Evolutionary conservation across 176 grass and related monocot genomes (phyloP).

Genomic region (Leersia perrieri): DNA sequence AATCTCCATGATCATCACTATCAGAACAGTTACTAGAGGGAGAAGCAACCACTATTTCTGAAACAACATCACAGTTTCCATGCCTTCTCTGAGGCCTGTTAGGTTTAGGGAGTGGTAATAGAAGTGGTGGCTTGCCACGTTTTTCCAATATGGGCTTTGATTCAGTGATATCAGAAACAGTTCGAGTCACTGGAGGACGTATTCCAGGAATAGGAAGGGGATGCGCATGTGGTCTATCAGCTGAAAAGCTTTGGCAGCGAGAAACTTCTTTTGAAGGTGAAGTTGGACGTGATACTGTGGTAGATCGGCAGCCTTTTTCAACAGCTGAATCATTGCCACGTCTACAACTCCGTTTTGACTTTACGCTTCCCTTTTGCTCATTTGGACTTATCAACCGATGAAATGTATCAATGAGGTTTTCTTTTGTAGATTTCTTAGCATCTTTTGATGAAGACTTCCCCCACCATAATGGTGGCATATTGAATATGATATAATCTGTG

Average conservation of each 20-base stretch:
- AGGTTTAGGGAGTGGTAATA: slow-evolving; percentile 75
- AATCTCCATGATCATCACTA: slow-evolving; percentile 74
- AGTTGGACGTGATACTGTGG: slow-evolving; percentile 78
- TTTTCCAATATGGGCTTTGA: slow-evolving; percentile 84
- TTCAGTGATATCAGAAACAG: slow-evolving; percentile 66
- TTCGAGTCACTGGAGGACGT: slow-evolving; percentile 46
- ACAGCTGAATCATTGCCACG: slow-evolving; percentile 42
- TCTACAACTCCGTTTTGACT: slow-evolving; percentile 61
- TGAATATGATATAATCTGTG: slow-evolving; percentile 32
- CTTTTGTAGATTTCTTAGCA: slow-evolving; percentile 87
- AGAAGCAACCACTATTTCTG: slow-evolving; percentile 70
- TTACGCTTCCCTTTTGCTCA: slow-evolving; percentile 72
- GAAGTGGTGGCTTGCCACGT: slow-evolving; percentile 73
- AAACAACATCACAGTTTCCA: slow-evolving; percentile 48
- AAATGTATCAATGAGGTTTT: slow-evolving; percentile 87
- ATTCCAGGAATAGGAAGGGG: slow-evolving; percentile 82
- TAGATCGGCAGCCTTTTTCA: slow-evolving; percentile 82
- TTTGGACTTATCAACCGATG: slow-evolving; percentile 82
- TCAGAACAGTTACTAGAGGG: slow-evolving; percentile 92
- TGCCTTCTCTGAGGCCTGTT: slow-evolving; percentile 53
- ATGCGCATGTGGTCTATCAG: slow-evolving; percentile 56
- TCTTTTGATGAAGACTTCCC: slow-evolving; percentile 87
- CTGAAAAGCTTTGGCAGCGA: slow-evolving; percentile 94
- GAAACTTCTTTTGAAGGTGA: slow-evolving; percentile 87
- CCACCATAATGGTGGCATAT: slow-evolving; percentile 94